Base-by-base conservation (phyloP, 768 basidiomycete genomes). In the Suillus paluster region DNA sequence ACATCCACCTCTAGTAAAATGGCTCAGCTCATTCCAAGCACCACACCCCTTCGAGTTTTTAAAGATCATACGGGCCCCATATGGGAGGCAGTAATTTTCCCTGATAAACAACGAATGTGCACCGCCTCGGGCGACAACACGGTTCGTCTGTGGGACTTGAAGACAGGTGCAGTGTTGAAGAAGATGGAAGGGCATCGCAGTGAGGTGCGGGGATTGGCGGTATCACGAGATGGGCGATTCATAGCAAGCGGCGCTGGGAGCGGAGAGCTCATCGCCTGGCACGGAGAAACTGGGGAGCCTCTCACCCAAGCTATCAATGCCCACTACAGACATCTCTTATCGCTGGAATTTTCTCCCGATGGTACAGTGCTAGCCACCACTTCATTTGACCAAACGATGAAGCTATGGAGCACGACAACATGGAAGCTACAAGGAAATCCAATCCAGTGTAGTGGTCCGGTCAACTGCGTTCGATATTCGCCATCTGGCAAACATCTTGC, bases 131-230 rank as follows among this genome's bases (percentile, higher is more conserved):
- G 3, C 30, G 30, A 30, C 30, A 30, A 30, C 4, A 30, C 30
- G 30, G 4, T 30, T 30, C 30, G 30, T 30, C 30, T 30, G 30
- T 30, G 30, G 30, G 30, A 30, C 6, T 30, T 30, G 30, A 30
- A 30, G 6, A 30, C 30, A 30, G 30, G 30, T 30, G 30, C 3
- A 30, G 30, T 30, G 30, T 30, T 30, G 6, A 30, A 30, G 30
- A 30, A 30, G 30, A 30, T 30, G 30, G 6, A 30, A 6, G 30
- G 90, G 46, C 94, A 95, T 58, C 87, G 95, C 53, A 91, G 19
- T 30, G 30, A 10, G 27, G 49, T 50, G 49, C 19, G 17, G 17
- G 10, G 27, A 30, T 50, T 50, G 49, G 49, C 19, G 10, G 10
- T 50, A 50, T 50, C 49, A 50, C 49, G 27, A 50, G 27, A 30